Evolutionary conservation across 352 stramenopile genomes (phyloP), one percentile per base, ranked within the genome.

Genomic region (Phytopythium montanum): DNA sequence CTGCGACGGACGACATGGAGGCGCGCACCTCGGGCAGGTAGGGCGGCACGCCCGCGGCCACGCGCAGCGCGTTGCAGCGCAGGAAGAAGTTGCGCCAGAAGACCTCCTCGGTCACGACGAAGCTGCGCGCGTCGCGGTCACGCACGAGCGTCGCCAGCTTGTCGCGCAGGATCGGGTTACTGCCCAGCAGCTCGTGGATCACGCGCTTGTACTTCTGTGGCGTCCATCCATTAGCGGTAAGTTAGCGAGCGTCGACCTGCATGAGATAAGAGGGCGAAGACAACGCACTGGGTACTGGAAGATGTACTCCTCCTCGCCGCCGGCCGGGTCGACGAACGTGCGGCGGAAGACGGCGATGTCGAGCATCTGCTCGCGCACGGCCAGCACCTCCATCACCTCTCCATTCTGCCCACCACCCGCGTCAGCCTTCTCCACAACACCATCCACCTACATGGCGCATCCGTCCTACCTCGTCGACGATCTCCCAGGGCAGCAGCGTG

Each of bases 31-130:
- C 75, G 3, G 68, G 73, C 45, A 90, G 67, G 52, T 88, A 90
- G 7, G 81, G 63, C 41, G 70, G 51, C 31, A 85, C 62, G 2
- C 64, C 61, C 26, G 69, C 59, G 2, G 61, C 62, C 9, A 87
- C 39, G 8, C 76, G 65, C 9, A 87, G 48, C 18, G 75, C 67
- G 44, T 90, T 90, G 65, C 78, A 88, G 42, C 75, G 78, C 54
- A 90, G 60, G 56, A 90, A 87, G 60, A 82, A 88, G 46, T 90
- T 86, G 60, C 79, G 78, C 78, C 78, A 90, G 64, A 90, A 88
- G 5, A 65, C 39, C 38, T 82, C 66, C 49, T 90, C 80, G 0
- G 71, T 65, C 10, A 90, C 55, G 6, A 81, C 58, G n/a, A 73
- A 62, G 38, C 62, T 56, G 31, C 66, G 64, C 25, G 70, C 51